A percentile compares a stretch with the other conserved stretches of the same genome.
phyloP scores from a whole-genome alignment of 768 basidiomycete species.

The Rhodotorula toruloides region DNA sequence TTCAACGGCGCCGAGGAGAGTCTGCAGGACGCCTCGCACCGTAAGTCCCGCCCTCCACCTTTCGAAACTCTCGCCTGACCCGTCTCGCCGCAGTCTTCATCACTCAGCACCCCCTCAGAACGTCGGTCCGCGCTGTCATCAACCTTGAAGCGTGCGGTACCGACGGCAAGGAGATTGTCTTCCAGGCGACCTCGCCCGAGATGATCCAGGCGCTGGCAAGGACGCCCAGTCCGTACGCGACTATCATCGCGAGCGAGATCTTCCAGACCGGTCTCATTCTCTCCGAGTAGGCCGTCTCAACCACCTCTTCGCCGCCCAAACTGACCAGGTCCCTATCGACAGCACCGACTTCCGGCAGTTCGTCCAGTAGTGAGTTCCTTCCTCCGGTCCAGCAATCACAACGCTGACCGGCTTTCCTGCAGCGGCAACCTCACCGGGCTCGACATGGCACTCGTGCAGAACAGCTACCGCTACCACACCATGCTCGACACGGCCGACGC shows the following conservation, averaged over 20 bases:
- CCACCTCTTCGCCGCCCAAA: constrained; percentile 26
- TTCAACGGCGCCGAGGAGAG: constrained; percentile 95
- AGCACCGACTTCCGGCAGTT: constrained; percentile 55
- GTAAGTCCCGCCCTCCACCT: no score
- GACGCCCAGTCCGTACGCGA: constrained; percentile 81
- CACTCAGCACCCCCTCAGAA: constrained; percentile 64
- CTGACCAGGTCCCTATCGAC: constrained; percentile 41
- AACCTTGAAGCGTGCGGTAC: constrained; percentile 92
- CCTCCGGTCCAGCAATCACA: fast-evolving
- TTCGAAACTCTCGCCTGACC: no score
- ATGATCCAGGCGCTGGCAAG: constrained; percentile 88
- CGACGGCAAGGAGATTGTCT: constrained; percentile 78
- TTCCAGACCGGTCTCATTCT: constrained; percentile 85
- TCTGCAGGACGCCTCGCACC: constrained; percentile 86
- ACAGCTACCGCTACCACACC: constrained; percentile 87
- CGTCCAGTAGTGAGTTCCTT: constrained; percentile 57
- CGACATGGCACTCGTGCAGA: constrained; percentile 89
- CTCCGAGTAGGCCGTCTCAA: constrained; percentile 73
- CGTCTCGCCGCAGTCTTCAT: constrained; percentile 64
- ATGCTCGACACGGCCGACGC: constrained; percentile 16
- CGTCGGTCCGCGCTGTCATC: constrained; percentile 73
- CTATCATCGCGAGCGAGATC: constrained; percentile 81
- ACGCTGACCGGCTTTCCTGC: not conserved
- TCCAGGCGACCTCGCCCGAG: constrained; percentile 83
- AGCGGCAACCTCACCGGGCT: constrained; percentile 71